phyloP scores from a whole-genome alignment of 768 basidiomycete species.

The Trametes cingulata region DNA sequence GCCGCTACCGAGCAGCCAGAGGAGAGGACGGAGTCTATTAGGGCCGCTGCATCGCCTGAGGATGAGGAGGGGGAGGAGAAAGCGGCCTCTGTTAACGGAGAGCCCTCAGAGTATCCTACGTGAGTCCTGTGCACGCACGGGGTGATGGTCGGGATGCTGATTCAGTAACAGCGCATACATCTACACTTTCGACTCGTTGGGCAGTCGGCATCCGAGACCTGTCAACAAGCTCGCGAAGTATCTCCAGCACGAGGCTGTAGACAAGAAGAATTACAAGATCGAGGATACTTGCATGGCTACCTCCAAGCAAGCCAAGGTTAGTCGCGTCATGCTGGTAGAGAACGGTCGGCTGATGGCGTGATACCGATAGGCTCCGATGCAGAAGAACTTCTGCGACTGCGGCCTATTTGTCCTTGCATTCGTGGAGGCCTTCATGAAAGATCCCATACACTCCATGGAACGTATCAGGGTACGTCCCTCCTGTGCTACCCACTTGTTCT shows the following conservation, averaged over 20 bases:
- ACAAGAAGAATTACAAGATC: constrained; percentile 47
- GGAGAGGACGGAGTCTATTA: neutral
- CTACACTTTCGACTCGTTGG: constrained; percentile 89
- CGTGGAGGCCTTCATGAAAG: constrained; percentile 69
- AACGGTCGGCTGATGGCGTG: neutral
- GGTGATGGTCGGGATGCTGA: neutral
- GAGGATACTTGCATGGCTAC: constrained; percentile 18
- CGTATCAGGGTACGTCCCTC: constrained; percentile 48
- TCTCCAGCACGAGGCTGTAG: constrained; percentile 72
- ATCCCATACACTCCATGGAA: constrained; percentile 53
- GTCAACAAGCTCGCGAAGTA: constrained; percentile 63
- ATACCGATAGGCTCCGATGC: constrained; percentile 72
- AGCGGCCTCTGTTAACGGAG: neutral
- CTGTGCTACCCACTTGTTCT: neutral
- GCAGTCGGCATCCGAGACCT: constrained; percentile 67
- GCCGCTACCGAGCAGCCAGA: neutral
- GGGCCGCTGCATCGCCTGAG: neutral
- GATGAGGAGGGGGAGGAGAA: neutral
- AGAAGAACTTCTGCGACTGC: constrained; percentile 91
- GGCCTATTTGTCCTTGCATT: constrained; percentile 92
- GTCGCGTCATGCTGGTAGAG: neutral
- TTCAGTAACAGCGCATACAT: constrained; percentile 62
- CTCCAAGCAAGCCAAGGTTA: constrained; percentile 24
- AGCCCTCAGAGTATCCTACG: neutral
- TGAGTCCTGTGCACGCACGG: neutral